phyloP scores from a whole-genome alignment of 1,284 basidiomycete genomes.

The Tylopilus orsonianus region DNA sequence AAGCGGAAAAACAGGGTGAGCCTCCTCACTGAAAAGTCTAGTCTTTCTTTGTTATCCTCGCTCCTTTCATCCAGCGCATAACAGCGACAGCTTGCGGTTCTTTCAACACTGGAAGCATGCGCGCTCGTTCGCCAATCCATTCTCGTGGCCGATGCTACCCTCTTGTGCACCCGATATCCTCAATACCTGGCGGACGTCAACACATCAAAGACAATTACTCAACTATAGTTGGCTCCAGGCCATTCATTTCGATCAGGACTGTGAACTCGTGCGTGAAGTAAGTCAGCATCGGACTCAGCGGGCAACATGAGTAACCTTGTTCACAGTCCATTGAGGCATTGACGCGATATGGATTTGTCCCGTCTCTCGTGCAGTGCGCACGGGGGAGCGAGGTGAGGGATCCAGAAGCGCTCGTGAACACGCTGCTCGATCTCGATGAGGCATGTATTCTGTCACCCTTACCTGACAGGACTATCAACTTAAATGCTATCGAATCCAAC shows the following conservation, averaged over 20 bases:
- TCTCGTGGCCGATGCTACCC: conserved; percentile 34
- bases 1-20: conserved; percentile 31
- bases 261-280: conserved; percentile 21
- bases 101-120: conserved; percentile 34
- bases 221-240: conserved; percentile 35
- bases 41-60: background rate
- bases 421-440: conserved; percentile 30
- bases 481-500: background rate
- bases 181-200: conserved; percentile 24
- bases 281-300: too few species aligned
- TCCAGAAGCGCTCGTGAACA: conserved; percentile 19
- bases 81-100: conserved; percentile 26
- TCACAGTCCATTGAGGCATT: conserved; percentile 29
- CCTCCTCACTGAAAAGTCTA: background rate
- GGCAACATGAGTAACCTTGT: background rate
- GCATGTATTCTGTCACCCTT: conserved; percentile 5
- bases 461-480: too few species aligned
- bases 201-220: conserved; percentile 29
- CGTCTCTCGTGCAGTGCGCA: conserved; percentile 26
- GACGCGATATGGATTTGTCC: conserved; percentile 29
- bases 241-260: conserved; percentile 28
- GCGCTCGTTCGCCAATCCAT: conserved; percentile 34
- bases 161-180: conserved; percentile 28
- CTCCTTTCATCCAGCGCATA: conserved; percentile 12
- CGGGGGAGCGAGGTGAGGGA: conserved; percentile 24